Evolutionary conservation across 257 asterid genomes (phyloP).

Genomic region (Nemophila menziesii): DNA sequence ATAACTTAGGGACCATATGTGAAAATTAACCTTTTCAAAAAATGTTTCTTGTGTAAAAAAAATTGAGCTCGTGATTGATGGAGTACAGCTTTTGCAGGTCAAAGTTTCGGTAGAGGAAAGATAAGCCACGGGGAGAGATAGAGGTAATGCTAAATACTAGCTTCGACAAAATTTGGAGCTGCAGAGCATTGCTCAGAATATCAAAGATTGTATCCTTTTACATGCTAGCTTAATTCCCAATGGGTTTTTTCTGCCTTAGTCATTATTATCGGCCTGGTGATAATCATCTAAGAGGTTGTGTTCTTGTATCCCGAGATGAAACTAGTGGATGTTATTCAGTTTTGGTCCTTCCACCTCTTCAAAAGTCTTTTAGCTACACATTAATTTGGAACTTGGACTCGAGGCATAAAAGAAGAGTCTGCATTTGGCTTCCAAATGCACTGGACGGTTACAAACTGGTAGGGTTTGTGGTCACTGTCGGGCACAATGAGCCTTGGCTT

Average conservation of each 20-base stretch:
- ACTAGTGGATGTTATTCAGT: conserved; percentile 1
- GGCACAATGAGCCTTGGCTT: conserved; percentile 34
- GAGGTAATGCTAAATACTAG: conserved; percentile 46
- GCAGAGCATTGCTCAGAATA: conserved; percentile 27
- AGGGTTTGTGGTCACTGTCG: conserved; percentile 56
- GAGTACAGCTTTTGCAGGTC: conserved; percentile 31
- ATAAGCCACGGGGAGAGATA: conserved; percentile 64
- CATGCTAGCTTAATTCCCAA: conserved; percentile 46
- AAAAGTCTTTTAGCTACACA: conserved; percentile 46
- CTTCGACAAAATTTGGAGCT: conserved; percentile 54
- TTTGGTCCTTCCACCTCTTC: conserved; percentile 39
- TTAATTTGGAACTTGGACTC: conserved; percentile 34
- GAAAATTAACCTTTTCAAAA: too few species aligned
- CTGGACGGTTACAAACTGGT: conserved; percentile 52
- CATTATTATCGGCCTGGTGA: conserved; percentile 61
- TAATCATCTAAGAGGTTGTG: conserved; percentile 37
- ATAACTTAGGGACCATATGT: too few species aligned
- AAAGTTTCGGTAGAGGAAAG: conserved; percentile 57
- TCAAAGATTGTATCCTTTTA: conserved; percentile 43
- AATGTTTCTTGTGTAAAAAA: too few species aligned
- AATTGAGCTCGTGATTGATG: background rate
- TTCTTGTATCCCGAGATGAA: conserved; percentile 46
- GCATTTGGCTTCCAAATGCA: conserved; percentile 73
- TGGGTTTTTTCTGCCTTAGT: conserved; percentile 64
- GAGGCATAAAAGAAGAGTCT: conserved; percentile 32